Percentiles rank a stretch among this genome's conserved stretches.
These are phyloP conservation scores for Pyronema omphalodes DNA, from an alignment of 495 filamentous ascomycete species.

Conservation along the genomic window DNA sequence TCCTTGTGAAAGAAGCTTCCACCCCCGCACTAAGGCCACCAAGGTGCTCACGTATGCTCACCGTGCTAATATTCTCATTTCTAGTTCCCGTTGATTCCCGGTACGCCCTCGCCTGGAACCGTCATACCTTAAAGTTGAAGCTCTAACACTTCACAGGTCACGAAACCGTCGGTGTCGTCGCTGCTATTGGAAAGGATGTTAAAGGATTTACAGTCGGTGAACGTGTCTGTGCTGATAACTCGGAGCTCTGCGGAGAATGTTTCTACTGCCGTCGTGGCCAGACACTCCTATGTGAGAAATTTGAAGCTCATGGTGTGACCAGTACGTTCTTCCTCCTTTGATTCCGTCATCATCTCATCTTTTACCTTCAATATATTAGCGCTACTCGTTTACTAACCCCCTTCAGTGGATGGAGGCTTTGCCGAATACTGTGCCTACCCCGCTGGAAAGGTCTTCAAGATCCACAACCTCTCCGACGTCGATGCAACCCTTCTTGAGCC, in stretches of 20 bases:
- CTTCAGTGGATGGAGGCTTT: slow-evolving; percentile 43
- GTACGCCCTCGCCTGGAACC: slow-evolving; percentile 15
- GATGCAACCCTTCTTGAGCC: slow-evolving; percentile 59
- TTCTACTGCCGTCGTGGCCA: slow-evolving; percentile 57
- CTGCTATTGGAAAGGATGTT: slow-evolving; percentile 35
- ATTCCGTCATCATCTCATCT: no score
- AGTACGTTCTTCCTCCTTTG: slow-evolving; percentile 15
- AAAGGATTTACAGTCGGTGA: slow-evolving; percentile 47
- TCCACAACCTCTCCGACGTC: slow-evolving; percentile 49
- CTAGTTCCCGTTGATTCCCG: slow-evolving; percentile 40
- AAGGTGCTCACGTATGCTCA: neutral
- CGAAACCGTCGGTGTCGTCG: slow-evolving; percentile 39
- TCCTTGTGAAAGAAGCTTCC: neutral
- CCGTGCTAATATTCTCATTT: neutral
- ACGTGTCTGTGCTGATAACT: slow-evolving; percentile 36
- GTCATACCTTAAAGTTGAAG: neutral
- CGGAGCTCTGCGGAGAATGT: slow-evolving; percentile 51
- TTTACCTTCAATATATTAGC: neutral
- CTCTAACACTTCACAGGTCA: slow-evolving; percentile 26
- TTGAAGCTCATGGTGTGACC: slow-evolving; percentile 43
- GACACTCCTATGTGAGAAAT: slow-evolving; percentile 50
- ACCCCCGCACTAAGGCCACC: neutral
- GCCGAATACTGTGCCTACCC: slow-evolving; percentile 43
- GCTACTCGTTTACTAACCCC: slow-evolving; percentile 2
- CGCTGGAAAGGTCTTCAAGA: slow-evolving; percentile 48